phyloP scores from a whole-genome alignment of 129 eudicot genomes.

The Chrysanthemum makinoi region DNA sequence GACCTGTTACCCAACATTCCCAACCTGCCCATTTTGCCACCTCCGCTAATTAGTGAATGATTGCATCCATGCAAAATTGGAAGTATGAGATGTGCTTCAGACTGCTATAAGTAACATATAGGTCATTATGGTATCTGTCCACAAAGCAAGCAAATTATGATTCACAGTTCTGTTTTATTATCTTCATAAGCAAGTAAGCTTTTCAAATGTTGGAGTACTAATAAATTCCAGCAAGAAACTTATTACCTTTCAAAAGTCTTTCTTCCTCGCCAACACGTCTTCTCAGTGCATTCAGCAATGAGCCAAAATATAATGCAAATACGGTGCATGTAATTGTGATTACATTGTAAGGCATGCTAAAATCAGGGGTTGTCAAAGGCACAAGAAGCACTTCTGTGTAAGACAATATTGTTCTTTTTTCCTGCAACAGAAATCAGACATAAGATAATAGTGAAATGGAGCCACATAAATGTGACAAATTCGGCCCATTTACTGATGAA shows the following conservation, averaged over 20 bases:
- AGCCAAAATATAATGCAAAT: constrained; percentile 92
- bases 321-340: constrained; percentile 96
- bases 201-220: constrained; percentile 5
- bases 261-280: constrained; percentile 89
- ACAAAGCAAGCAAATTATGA: too few relatives aligned
- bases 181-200: not conserved
- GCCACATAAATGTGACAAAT: not conserved
- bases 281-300: constrained; percentile 78
- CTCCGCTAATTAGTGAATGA: too few relatives aligned
- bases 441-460: constrained; percentile 13
- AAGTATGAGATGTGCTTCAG: too few relatives aligned
- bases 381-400: constrained; percentile 98
- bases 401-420: constrained; percentile 51
- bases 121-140: too few relatives aligned
- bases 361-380: constrained; percentile 98
- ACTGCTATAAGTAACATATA: too few relatives aligned
- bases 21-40: too few relatives aligned
- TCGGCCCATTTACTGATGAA: not conserved
- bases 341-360: constrained; percentile 99
- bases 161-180: not conserved
- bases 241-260: constrained; percentile 69
- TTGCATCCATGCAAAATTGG: too few relatives aligned
- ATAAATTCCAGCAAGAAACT: not conserved
- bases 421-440: constrained; percentile 48
- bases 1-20: too few relatives aligned